Evolutionary conservation across 179 eudicot species (phyloP).

Genomic region (Patellifolia procumbens): DNA sequence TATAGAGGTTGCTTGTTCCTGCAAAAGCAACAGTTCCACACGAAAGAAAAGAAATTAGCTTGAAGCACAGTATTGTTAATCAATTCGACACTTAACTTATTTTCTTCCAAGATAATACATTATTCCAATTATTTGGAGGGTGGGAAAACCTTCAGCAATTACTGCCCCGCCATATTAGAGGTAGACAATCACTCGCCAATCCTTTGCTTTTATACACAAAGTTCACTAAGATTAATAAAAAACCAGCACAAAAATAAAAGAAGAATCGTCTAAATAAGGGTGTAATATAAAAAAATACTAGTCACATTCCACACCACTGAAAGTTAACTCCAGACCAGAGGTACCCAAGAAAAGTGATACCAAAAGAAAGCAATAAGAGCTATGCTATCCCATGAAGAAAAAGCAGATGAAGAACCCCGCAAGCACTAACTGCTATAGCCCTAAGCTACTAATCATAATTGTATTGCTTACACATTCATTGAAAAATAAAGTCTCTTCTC

Average conservation of each 20-base stretch:
- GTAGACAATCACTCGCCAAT: background rate
- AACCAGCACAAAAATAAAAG: background rate
- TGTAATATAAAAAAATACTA: background rate
- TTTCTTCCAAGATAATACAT: background rate
- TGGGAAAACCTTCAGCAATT: background rate
- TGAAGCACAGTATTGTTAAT: background rate
- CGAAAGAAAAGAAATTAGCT: background rate
- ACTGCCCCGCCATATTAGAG: background rate
- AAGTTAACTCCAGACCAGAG: background rate
- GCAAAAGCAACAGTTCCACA: conserved; percentile 24
- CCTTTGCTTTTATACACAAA: background rate
- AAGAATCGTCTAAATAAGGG: background rate
- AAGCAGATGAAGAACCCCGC: background rate
- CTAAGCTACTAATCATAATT: background rate
- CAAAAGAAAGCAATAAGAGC: background rate
- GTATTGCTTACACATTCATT: background rate
- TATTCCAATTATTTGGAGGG: background rate
- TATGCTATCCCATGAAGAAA: background rate
- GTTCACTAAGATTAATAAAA: background rate
- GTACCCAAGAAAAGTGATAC: background rate
- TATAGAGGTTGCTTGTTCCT: conserved; percentile 54
- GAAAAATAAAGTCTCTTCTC: too few species aligned
- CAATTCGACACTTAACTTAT: background rate
- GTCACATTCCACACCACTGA: background rate
- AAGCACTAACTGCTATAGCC: too few species aligned